These are phyloP conservation scores for Lolium perenne DNA, from an alignment of 176 grass and related monocot species.

Conservation along the genomic window DNA sequence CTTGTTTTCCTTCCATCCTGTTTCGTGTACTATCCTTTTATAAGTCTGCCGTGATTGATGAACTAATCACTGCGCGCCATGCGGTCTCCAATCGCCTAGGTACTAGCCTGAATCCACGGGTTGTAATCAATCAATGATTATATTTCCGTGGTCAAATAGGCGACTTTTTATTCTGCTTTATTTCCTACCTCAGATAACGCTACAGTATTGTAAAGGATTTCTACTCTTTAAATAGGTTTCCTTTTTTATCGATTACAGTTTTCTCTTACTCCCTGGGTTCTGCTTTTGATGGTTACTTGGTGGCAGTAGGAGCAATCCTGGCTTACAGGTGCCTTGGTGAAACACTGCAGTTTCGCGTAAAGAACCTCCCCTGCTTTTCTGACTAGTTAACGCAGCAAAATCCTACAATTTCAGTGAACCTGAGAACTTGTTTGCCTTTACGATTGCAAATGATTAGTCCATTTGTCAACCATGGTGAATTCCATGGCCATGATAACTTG, in stretches of 20 bases:
- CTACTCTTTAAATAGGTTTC: background rate
- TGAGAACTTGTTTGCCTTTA: background rate
- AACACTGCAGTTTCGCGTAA: background rate
- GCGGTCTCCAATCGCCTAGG: background rate
- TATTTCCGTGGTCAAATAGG: slow-evolving; percentile 4
- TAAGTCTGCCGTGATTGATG: background rate
- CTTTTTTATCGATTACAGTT: background rate
- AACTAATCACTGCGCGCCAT: slow-evolving; percentile 21
- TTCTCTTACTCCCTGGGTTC: background rate
- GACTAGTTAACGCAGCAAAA: background rate
- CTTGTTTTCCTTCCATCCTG: background rate
- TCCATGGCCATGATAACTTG: background rate
- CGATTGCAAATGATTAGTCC: background rate
- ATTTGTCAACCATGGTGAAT: slow-evolving; percentile 14
- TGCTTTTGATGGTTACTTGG: background rate
- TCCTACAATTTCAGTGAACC: background rate
- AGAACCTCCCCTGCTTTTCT: background rate
- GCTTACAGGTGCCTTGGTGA: background rate
- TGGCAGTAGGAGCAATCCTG: background rate
- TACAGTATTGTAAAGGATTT: background rate
- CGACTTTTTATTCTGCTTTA: background rate
- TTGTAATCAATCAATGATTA: background rate
- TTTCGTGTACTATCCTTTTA: background rate
- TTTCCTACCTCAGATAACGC: background rate
- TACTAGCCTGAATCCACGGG: background rate